These are phyloP conservation scores for Iris pallida DNA, from an alignment of 116 monocot species.

Conservation along the genomic window DNA sequence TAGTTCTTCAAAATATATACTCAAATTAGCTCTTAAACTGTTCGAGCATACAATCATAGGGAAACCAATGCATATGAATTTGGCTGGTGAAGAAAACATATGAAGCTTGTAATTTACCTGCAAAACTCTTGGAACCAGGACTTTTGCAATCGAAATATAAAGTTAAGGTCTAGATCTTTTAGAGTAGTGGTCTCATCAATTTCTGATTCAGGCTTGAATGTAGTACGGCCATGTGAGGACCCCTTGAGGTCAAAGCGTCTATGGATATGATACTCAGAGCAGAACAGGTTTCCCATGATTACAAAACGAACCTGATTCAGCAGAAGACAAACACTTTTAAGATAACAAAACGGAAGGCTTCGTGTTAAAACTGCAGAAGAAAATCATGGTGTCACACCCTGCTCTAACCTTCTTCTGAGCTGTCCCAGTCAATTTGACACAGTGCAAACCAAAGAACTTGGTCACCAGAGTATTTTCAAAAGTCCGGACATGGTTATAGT, in stretches of 20 bases:
- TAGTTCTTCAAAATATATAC: neutral
- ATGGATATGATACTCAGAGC: conserved; percentile 39
- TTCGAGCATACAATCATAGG: too few species aligned
- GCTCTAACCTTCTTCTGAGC: conserved; percentile 54
- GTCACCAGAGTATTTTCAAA: conserved; percentile 58
- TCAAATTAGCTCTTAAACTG: neutral
- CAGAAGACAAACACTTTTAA: neutral
- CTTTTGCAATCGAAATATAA: conserved; percentile 43
- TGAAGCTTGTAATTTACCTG: conserved; percentile 18
- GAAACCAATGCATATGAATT: neutral
- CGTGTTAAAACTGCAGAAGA: neutral
- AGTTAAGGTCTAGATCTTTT: conserved; percentile 52
- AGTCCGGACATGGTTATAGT: conserved; percentile 57
- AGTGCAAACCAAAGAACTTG: conserved; percentile 65
- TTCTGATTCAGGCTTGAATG: conserved; percentile 38
- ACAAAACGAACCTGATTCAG: conserved; percentile 48
- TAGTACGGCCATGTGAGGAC: conserved; percentile 46
- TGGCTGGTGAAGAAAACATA: neutral
- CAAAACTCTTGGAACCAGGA: conserved; percentile 38
- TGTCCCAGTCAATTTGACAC: conserved; percentile 53
- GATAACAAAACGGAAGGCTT: neutral
- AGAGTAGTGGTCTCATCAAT: conserved; percentile 45
- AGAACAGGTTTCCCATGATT: conserved; percentile 53
- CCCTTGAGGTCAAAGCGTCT: conserved; percentile 47
- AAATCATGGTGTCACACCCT: neutral